Evolutionary conservation across 1,284 basidiomycete genomes (phyloP).

Genomic region (Naganishia cerealis): DNA sequence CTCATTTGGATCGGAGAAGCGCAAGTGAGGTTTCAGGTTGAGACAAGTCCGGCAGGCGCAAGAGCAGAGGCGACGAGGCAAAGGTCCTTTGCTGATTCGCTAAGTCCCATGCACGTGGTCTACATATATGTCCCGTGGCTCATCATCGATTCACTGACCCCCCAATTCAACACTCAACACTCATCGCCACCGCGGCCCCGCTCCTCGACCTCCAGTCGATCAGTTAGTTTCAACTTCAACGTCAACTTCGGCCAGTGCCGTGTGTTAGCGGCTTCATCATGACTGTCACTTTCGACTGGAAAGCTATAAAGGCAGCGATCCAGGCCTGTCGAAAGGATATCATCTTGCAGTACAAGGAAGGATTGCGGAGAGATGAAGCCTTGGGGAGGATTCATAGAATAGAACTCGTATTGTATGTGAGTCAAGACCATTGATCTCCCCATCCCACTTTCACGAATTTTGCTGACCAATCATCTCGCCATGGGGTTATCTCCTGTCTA

Average conservation of each 20-base stretch:
- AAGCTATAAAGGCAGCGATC: not conserved
- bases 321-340: slow-evolving; percentile 1
- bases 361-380: not conserved
- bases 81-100: not conserved
- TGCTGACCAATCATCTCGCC: not conserved
- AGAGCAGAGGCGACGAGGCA: not conserved
- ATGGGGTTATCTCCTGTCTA: too few species aligned
- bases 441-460: too few species aligned
- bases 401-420: not conserved
- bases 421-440: not conserved
- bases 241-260: not conserved
- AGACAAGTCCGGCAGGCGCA: not conserved
- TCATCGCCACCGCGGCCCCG: not conserved
- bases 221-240: not conserved
- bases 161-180: not conserved
- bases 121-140: not conserved
- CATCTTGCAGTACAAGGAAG: not conserved
- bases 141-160: too few species aligned
- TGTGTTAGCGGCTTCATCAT: not conserved
- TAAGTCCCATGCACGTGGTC: not conserved
- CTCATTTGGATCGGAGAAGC: not conserved
- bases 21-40: slow-evolving; percentile 13
- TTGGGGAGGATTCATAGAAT: not conserved
- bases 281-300: not conserved
- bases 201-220: not conserved